Evolutionary conservation across 192 early-diverging fungal species (phyloP).

Genomic region (Lunasporangiospora selenospora): DNA sequence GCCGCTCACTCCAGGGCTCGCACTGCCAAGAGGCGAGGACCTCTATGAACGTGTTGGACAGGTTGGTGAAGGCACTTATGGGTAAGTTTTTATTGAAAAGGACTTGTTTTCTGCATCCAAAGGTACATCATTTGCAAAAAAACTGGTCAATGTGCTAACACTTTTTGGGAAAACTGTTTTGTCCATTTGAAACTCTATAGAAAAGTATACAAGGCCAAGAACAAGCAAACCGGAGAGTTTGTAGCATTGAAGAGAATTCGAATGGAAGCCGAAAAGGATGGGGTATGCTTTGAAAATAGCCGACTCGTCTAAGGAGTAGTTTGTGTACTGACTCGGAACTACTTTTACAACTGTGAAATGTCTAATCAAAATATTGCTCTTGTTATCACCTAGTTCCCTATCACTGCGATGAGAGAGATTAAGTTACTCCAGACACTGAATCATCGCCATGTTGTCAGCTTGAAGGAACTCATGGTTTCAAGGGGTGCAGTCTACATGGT

Average conservation of each 20-base stretch:
- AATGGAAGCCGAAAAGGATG: constrained; percentile 81
- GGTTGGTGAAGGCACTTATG: constrained; percentile 88
- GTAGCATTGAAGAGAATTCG: constrained; percentile 86
- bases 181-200: constrained; percentile 31
- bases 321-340: too few species aligned
- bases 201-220: constrained; percentile 84
- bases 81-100: constrained; percentile 39
- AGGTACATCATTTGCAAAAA: neutral
- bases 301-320: too few species aligned
- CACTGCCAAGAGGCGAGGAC: constrained; percentile 53
- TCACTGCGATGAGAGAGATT: constrained; percentile 89
- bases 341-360: too few species aligned
- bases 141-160: neutral
- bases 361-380: too few species aligned
- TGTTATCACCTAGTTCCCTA: constrained; percentile 66
- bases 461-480: constrained; percentile 77
- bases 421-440: constrained; percentile 71
- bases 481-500: constrained; percentile 83
- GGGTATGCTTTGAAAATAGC: constrained; percentile 57
- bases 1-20: neutral
- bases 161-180: neutral
- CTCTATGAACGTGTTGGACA: constrained; percentile 76
- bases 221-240: constrained; percentile 69
- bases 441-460: constrained; percentile 75
- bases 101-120: neutral